Evolutionary conservation across 129 eudicot genomes (phyloP).

Genomic region (Flaveria trinervia): DNA sequence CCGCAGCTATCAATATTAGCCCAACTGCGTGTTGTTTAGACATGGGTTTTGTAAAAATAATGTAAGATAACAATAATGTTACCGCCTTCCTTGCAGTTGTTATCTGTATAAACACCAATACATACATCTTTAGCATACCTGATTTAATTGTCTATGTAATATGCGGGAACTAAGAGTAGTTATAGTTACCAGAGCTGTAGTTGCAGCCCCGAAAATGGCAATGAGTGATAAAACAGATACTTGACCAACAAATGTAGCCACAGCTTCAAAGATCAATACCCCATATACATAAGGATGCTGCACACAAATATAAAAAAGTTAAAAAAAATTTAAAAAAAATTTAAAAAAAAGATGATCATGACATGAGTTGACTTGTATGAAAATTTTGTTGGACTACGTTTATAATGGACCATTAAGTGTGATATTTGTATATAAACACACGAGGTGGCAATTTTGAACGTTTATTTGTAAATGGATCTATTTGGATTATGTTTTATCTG

Average conservation of each 20-base stretch:
- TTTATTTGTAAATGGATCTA: neutral
- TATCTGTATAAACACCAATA: slow-evolving; percentile 44
- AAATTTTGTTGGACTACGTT: slow-evolving; percentile 4
- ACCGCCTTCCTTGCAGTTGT: slow-evolving; percentile 86
- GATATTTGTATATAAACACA: neutral
- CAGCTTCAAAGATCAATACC: slow-evolving; percentile 79
- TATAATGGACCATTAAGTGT: slow-evolving; percentile 4
- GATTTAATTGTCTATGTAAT: neutral
- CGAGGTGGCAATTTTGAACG: neutral
- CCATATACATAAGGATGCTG: slow-evolving; percentile 91
- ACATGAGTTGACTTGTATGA: slow-evolving; percentile 11
- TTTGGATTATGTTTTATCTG: neutral
- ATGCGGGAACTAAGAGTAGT: neutral
- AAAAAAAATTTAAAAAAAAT: neutral
- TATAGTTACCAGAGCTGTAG: slow-evolving; percentile 73
- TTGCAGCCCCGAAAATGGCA: slow-evolving; percentile 88
- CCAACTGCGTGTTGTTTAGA: slow-evolving; percentile 75
- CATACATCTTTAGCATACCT: neutral
- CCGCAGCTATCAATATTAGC: slow-evolving; percentile 63
- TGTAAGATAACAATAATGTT: slow-evolving; percentile 65
- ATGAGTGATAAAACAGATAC: slow-evolving; percentile 88
- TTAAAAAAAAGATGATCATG: slow-evolving; percentile 11
- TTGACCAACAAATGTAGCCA: slow-evolving; percentile 85
- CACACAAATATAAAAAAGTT: slow-evolving; percentile 17
- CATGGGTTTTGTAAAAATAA: slow-evolving; percentile 76